A percentile compares a stretch with the other conserved stretches of the same genome.
phyloP scores from a whole-genome alignment of 208 protist genomes.

The Leishmania guyanensis region DNA sequence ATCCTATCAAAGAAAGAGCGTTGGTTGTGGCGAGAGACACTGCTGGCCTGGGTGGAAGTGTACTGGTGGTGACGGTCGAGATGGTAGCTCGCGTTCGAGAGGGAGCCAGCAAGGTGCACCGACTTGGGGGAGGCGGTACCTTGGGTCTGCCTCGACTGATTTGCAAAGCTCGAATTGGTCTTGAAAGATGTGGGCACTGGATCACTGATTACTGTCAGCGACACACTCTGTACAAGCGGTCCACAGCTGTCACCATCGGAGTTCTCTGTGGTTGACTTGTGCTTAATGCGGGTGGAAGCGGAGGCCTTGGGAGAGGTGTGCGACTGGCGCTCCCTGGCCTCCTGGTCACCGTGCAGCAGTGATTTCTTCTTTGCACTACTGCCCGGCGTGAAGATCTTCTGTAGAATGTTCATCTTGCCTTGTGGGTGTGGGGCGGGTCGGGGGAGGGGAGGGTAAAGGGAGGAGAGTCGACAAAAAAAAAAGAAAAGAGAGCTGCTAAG shows the following conservation, averaged over 20 bases:
- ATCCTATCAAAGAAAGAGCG: conserved; percentile 26
- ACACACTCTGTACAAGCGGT: conserved; percentile 15
- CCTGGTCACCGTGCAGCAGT: conserved; percentile 14
- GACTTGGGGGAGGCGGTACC: conserved; percentile 14
- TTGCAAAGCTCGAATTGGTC: conserved; percentile 27
- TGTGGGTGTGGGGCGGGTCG: not conserved
- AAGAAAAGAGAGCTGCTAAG: not conserved
- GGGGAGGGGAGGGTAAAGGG: not conserved
- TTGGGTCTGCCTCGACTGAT: not conserved
- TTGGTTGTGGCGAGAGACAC: conserved; percentile 12
- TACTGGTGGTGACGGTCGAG: conserved; percentile 20
- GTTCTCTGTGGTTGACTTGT: conserved; percentile 10
- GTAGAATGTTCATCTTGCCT: conserved; percentile 21
- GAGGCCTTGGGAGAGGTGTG: conserved; percentile 8
- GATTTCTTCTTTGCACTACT: conserved; percentile 21
- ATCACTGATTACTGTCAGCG: conserved; percentile 37
- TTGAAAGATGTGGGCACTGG: conserved; percentile 49
- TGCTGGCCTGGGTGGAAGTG: conserved; percentile 19
- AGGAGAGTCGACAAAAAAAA: not conserved
- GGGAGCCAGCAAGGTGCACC: not conserved
- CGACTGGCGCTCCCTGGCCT: not conserved
- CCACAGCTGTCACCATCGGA: conserved; percentile 15
- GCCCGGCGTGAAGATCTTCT: conserved; percentile 35
- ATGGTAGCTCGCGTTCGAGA: conserved; percentile 8
- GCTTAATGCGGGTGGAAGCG: conserved; percentile 11